Conservation (phyloP, 1,139 yeast genomes). For the Yamadazyma conglobata region DNA sequence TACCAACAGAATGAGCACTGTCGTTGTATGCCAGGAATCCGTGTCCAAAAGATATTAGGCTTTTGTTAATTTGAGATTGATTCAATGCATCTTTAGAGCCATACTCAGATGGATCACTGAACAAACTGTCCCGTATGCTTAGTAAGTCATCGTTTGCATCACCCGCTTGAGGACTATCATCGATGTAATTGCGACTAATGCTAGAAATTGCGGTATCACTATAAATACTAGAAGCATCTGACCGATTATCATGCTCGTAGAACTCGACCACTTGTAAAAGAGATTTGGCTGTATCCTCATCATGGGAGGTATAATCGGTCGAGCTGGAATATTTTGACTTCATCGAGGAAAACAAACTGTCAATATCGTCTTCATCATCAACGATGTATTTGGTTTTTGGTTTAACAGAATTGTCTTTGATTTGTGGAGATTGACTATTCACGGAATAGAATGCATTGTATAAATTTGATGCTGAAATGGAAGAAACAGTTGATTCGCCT, state of each 20-base stretch:
- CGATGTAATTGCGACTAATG: conserved; percentile 9
- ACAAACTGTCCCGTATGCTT: conserved; percentile 16
- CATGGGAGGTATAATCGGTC: conserved; percentile 8
- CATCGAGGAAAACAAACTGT: conserved; percentile 22
- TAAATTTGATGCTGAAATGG: too few species aligned
- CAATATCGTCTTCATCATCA: conserved; percentile 14
- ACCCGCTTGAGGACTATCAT: conserved; percentile 3
- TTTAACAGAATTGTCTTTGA: not conserved
- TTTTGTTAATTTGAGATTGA: not conserved
- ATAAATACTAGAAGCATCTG: conserved; percentile 7
- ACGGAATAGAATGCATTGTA: conserved; percentile 2
- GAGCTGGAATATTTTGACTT: conserved; percentile 8
- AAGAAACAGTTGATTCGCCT: too few species aligned
- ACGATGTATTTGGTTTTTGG: conserved; percentile 9
- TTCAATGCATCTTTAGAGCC: not conserved
- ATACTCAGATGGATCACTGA: conserved; percentile 8
- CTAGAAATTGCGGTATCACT: conserved; percentile 6
- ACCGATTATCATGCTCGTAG: conserved; percentile 8
- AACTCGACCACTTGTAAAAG: conserved; percentile 14
- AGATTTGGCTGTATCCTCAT: conserved; percentile 12
- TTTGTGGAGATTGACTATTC: too few species aligned
- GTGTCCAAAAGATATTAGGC: conserved; percentile 2
- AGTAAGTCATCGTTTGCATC: conserved; percentile 5
- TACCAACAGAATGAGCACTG: not conserved
- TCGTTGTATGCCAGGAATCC: conserved; percentile 1